A percentile compares a stretch with the other conserved stretches of the same genome.
Conservation (phyloP, 352 stramenopile species). For the Globisporangium carolinianum region DNA sequence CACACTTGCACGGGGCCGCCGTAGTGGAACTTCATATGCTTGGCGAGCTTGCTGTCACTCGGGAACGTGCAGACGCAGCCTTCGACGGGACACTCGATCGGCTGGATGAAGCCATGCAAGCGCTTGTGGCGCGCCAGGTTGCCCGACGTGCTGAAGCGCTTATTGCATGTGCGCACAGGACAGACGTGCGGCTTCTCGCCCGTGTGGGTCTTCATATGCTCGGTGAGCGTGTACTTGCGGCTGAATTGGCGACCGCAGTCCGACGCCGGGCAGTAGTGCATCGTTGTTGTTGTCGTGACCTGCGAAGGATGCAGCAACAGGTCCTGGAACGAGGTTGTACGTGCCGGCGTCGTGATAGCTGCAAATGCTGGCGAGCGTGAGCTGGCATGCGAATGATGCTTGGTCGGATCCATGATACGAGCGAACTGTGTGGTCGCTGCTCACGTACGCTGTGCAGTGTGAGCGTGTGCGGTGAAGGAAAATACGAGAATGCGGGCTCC, state of each 20-base stretch:
- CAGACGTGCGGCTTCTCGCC: slow-evolving; percentile 49
- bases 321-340: slow-evolving; percentile 22
- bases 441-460: neutral
- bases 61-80: slow-evolving; percentile 33
- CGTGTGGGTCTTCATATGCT: slow-evolving; percentile 57
- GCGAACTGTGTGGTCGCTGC: neutral
- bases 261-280: slow-evolving; percentile 20
- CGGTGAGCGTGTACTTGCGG: slow-evolving; percentile 44
- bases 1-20: slow-evolving; percentile 35
- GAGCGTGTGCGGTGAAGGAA: neutral
- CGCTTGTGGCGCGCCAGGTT: slow-evolving; percentile 50
- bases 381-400: neutral
- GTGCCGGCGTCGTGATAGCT: neutral
- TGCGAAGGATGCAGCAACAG: slow-evolving; percentile 47
- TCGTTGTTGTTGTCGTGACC: neutral
- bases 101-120: slow-evolving; percentile 36
- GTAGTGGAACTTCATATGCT: slow-evolving; percentile 46
- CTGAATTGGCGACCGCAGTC: slow-evolving; percentile 26
- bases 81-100: slow-evolving; percentile 24
- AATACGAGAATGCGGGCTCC: neutral
- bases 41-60: slow-evolving; percentile 35
- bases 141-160: slow-evolving; percentile 46
- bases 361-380: neutral
- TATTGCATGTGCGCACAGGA: slow-evolving; percentile 31
- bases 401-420: neutral